phyloP scores from a whole-genome alignment of 176 grass and related monocot genomes.

The Avena sativa region DNA sequence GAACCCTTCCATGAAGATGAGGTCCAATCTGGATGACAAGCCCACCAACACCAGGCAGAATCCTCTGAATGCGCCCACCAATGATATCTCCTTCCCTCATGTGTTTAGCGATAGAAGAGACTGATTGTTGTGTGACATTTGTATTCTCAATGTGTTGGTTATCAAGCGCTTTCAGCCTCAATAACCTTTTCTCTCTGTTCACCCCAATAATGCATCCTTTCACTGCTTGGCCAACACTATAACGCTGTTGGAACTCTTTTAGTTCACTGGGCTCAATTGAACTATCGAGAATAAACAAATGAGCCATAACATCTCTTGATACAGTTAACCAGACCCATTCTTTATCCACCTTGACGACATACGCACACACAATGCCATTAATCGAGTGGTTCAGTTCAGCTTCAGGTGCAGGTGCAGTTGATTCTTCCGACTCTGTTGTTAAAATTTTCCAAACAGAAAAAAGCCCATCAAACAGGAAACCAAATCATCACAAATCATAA shows the following conservation, averaged over 20 bases:
- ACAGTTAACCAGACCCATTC: conserved; percentile 91
- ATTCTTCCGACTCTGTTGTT: conserved; percentile 51
- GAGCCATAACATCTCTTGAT: conserved; percentile 77
- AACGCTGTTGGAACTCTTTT: conserved; percentile 74
- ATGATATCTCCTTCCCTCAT: conserved; percentile 79
- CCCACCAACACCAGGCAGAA: conserved; percentile 90
- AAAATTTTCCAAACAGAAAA: conserved; percentile 32
- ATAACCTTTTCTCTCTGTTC: conserved; percentile 77
- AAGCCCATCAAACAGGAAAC: conserved; percentile 20
- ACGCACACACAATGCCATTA: conserved; percentile 59
- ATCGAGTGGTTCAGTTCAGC: conserved; percentile 52
- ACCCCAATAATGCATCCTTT: conserved; percentile 64
- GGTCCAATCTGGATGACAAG: conserved; percentile 89
- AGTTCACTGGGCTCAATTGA: conserved; percentile 74
- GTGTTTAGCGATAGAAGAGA: conserved; percentile 46
- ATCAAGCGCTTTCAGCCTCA: conserved; percentile 65
- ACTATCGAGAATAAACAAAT: conserved; percentile 94
- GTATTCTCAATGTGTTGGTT: conserved; percentile 29
- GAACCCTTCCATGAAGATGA: conserved; percentile 89
- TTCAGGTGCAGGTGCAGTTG: conserved; percentile 20
- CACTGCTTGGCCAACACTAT: conserved; percentile 69
- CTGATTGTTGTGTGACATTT: conserved; percentile 41
- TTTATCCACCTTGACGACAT: conserved; percentile 82
- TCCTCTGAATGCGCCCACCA: conserved; percentile 82
- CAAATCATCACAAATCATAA: conserved; percentile 30